A percentile compares a stretch with the other conserved stretches of the same genome.
phyloP scores from a whole-genome alignment of 495 filamentous ascomycete genomes.

The Penicillium herquei region DNA sequence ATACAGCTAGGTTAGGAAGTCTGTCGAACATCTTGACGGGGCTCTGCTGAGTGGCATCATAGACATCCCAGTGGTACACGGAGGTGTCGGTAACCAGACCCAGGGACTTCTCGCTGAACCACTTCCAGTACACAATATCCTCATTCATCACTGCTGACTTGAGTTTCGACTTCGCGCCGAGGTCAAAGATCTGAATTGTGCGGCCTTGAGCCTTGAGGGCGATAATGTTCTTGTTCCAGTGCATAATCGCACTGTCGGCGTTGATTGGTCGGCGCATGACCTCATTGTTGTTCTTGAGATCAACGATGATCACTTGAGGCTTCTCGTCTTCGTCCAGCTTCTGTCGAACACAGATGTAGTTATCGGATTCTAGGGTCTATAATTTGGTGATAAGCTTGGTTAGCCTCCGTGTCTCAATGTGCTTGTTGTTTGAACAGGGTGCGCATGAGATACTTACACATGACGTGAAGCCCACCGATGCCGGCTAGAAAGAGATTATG shows the following conservation, averaged over 20 bases:
- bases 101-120: constrained; percentile 84
- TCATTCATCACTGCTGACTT: constrained; percentile 95
- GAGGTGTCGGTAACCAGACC: constrained; percentile 86
- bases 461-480: constrained; percentile 92
- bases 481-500: constrained; percentile 49
- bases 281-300: constrained; percentile 93
- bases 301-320: constrained; percentile 93
- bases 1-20: constrained; percentile 80
- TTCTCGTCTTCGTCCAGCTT: constrained; percentile 74
- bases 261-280: constrained; percentile 94
- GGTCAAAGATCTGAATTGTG: constrained; percentile 97
- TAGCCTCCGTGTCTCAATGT: constrained; percentile 3
- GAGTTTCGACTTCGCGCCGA: constrained; percentile 83
- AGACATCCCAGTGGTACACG: constrained; percentile 97
- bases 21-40: constrained; percentile 92
- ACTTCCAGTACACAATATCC: constrained; percentile 98
- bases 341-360: constrained; percentile 93
- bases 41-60: constrained; percentile 69
- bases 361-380: constrained; percentile 96
- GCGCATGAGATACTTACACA: constrained; percentile 64
- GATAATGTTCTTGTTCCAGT: constrained; percentile 94
- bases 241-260: constrained; percentile 99
- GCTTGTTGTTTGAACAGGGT: constrained; percentile 2
- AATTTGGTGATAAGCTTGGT: constrained; percentile 11
- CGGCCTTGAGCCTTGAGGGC: constrained; percentile 88